These are phyloP conservation scores for Fomitopsis schrenkii DNA, from an alignment of 1,284 basidiomycete genomes.

Conservation along the genomic window DNA sequence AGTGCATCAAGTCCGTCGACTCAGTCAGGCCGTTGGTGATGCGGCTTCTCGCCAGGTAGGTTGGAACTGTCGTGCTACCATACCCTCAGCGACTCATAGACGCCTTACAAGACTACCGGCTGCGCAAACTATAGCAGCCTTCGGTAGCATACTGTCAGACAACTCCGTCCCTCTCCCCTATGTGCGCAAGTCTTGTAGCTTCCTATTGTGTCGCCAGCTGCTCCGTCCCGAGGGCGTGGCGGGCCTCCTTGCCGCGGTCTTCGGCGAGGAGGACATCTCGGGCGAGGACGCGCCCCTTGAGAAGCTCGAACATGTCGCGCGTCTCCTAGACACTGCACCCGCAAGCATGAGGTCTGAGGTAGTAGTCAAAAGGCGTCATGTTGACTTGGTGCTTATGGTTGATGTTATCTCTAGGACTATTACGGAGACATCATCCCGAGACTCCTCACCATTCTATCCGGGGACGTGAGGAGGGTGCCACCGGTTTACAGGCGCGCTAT, in stretches of 20 bases:
- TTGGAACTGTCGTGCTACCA: not conserved
- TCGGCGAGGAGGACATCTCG: slow-evolving; percentile 52
- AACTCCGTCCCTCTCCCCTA: slow-evolving; percentile 39
- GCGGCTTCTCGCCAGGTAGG: slow-evolving; percentile 43
- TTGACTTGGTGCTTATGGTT: too few relatives aligned
- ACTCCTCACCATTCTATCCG: slow-evolving; percentile 44
- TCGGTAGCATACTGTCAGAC: slow-evolving; percentile 53
- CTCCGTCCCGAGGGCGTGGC: slow-evolving; percentile 62
- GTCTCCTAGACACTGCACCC: slow-evolving; percentile 55
- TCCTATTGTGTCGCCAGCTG: slow-evolving; percentile 62
- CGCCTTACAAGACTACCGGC: slow-evolving; percentile 47
- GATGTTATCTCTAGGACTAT: slow-evolving; percentile 48
- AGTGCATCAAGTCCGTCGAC: slow-evolving; percentile 34
- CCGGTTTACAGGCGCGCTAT: slow-evolving; percentile 55
- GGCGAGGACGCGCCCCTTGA: slow-evolving; percentile 52
- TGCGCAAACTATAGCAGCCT: slow-evolving; percentile 57
- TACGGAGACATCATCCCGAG: slow-evolving; percentile 50
- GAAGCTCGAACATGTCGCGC: slow-evolving; percentile 64
- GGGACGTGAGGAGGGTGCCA: slow-evolving; percentile 28
- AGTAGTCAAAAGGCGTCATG: slow-evolving; percentile 11
- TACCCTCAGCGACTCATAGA: slow-evolving; percentile 2
- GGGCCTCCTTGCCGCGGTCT: slow-evolving; percentile 63
- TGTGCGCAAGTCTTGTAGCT: slow-evolving; percentile 52
- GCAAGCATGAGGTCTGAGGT: slow-evolving; percentile 50
- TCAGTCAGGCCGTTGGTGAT: slow-evolving; percentile 43